Conservation (phyloP, 768 basidiomycete species). For the Obba rivulosa region DNA sequence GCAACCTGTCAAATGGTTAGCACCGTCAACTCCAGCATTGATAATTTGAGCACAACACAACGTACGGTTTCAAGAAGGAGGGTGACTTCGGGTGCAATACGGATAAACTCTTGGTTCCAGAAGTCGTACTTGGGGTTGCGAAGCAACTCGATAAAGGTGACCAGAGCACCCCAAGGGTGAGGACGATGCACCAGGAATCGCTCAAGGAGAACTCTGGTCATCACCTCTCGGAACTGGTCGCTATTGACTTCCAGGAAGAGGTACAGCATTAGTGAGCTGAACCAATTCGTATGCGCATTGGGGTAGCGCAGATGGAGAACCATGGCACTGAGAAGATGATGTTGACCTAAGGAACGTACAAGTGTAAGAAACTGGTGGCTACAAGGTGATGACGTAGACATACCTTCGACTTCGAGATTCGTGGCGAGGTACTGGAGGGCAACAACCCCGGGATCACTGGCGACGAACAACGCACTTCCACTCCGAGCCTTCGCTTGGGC, state of each 20-base stretch:
- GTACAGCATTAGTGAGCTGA: conserved; percentile 84
- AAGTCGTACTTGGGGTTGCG: conserved; percentile 88
- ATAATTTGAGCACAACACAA: conserved; percentile 12
- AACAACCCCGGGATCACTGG: conserved; percentile 79
- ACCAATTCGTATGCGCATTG: conserved; percentile 98
- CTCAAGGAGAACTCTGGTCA: conserved; percentile 88
- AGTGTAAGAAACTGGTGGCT: not conserved
- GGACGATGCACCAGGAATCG: conserved; percentile 92
- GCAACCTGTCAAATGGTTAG: conserved; percentile 50
- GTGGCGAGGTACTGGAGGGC: conserved; percentile 78
- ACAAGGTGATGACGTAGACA: conserved; percentile 16
- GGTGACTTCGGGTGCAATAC: conserved; percentile 81
- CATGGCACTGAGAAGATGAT: conserved; percentile 89
- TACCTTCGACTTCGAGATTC: conserved; percentile 89
- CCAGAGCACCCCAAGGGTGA: conserved; percentile 93
- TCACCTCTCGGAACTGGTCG: conserved; percentile 73
- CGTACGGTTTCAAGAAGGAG: conserved; percentile 79
- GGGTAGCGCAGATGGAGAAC: conserved; percentile 95
- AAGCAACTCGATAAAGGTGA: conserved; percentile 91
- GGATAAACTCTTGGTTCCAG: conserved; percentile 85
- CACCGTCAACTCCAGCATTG: conserved; percentile 9
- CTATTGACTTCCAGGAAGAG: conserved; percentile 78
- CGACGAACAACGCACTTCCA: conserved; percentile 74
- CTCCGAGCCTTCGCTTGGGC: conserved; percentile 84
- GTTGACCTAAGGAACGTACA: conserved; percentile 64